These are phyloP conservation scores for Cyclanthera cordifolia DNA, from an alignment of 306 rosid genomes.

Conservation along the genomic window DNA sequence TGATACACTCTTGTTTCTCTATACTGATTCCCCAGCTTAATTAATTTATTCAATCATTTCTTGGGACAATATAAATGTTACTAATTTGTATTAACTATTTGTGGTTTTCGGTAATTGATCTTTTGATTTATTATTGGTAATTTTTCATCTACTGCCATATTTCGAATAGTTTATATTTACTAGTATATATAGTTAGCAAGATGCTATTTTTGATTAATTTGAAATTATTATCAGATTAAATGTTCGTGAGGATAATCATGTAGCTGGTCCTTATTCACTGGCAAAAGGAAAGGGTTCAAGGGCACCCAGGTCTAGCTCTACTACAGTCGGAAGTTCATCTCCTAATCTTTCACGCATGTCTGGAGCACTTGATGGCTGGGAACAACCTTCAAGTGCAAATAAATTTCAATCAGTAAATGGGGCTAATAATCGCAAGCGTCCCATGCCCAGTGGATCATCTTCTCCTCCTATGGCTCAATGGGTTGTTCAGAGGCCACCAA, in stretches of 20 bases:
- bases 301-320: slow-evolving; percentile 50
- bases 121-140: not conserved
- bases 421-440: slow-evolving; percentile 42
- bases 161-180: not conserved
- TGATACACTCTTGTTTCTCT: not conserved
- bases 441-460: slow-evolving; percentile 43
- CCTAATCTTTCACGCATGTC: slow-evolving; percentile 41
- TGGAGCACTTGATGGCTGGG: slow-evolving; percentile 45
- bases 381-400: slow-evolving; percentile 41
- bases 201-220: not conserved
- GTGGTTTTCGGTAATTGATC: not conserved
- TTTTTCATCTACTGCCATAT: not conserved
- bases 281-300: slow-evolving; percentile 69
- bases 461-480: slow-evolving; percentile 69
- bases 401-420: slow-evolving; percentile 36
- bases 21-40: not conserved
- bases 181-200: not conserved
- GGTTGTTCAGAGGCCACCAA: slow-evolving; percentile 86
- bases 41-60: not conserved
- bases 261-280: slow-evolving; percentile 32
- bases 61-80: not conserved
- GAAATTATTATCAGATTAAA: slow-evolving; percentile 31
- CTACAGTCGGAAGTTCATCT: slow-evolving; percentile 38
- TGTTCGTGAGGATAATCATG: slow-evolving; percentile 37
- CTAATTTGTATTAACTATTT: not conserved